Evolutionary conservation across 1,139 yeast species (phyloP).

Genomic region (Geotrichum candidum): DNA sequence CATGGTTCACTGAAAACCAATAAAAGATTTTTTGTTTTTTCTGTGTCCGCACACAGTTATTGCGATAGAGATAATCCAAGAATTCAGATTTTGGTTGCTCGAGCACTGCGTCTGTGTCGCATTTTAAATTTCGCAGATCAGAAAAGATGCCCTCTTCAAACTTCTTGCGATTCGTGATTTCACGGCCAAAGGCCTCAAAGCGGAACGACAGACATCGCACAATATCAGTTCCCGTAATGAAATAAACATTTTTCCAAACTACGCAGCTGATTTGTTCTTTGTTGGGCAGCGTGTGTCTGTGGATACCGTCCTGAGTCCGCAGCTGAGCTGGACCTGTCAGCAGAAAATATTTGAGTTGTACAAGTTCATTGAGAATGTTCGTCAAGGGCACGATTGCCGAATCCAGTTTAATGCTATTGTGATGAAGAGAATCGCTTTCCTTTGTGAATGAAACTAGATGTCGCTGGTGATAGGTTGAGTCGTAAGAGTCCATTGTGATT

Average conservation of each 20-base stretch:
- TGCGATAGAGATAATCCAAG: slow-evolving; percentile 75
- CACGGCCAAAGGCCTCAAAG: slow-evolving; percentile 85
- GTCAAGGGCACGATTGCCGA: slow-evolving; percentile 10
- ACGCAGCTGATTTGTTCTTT: slow-evolving; percentile 91
- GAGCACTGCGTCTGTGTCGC: slow-evolving; percentile 81
- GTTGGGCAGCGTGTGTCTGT: slow-evolving; percentile 58
- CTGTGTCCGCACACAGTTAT: slow-evolving; percentile 86
- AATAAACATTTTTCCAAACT: slow-evolving; percentile 84
- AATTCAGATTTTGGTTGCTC: slow-evolving; percentile 87
- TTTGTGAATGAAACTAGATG: not conserved
- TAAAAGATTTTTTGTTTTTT: slow-evolving; percentile 95
- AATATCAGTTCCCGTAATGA: slow-evolving; percentile 93
- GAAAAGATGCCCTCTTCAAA: slow-evolving; percentile 96
- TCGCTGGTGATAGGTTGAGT: not conserved
- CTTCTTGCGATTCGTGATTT: slow-evolving; percentile 77
- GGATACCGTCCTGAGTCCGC: slow-evolving; percentile 13
- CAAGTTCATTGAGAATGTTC: slow-evolving; percentile 13
- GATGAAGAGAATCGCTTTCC: not conserved
- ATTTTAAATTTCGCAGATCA: slow-evolving; percentile 78
- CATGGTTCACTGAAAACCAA: slow-evolving; percentile 96
- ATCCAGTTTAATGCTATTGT: not conserved
- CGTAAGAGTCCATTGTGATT: not conserved
- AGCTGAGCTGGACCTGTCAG: slow-evolving; percentile 17
- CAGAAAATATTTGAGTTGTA: slow-evolving; percentile 17
- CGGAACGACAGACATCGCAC: slow-evolving; percentile 87